Conservation (phyloP, 2,329 filamentous ascomycete genomes). For the Alternaria dauci region DNA sequence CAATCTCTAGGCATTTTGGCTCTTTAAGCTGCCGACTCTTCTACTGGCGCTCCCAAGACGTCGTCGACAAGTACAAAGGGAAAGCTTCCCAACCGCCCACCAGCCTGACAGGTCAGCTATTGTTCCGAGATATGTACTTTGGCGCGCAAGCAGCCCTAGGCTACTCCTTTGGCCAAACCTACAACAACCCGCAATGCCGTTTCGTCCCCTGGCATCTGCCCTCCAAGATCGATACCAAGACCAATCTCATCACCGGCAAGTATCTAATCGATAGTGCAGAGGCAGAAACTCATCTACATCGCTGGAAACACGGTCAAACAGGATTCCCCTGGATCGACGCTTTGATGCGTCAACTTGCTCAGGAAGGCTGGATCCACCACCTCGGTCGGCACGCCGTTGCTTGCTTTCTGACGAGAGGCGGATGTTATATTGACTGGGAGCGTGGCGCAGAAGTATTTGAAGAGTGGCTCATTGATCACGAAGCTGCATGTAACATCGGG, state of each 20-base stretch:
- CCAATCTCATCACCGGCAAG: conserved; percentile 62
- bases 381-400: conserved; percentile 79
- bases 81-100: conserved; percentile 67
- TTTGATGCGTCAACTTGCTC: conserved; percentile 75
- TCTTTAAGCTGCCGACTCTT: conserved; percentile 74
- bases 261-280: conserved; percentile 70
- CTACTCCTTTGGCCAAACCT: conserved; percentile 68
- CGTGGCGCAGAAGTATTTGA: conserved; percentile 80
- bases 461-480: conserved; percentile 78
- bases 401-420: conserved; percentile 80
- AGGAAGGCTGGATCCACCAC: conserved; percentile 83
- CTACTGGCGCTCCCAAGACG: conserved; percentile 74
- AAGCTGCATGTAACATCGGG: conserved; percentile 74
- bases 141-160: conserved; percentile 76
- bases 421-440: conserved; percentile 82
- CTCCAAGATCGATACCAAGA: conserved; percentile 60
- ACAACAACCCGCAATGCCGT: conserved; percentile 71
- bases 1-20: conserved; percentile 67
- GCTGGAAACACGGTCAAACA: conserved; percentile 74
- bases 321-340: conserved; percentile 85
- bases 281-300: conserved; percentile 71
- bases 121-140: conserved; percentile 87
- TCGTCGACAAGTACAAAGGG: conserved; percentile 66
- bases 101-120: conserved; percentile 74
- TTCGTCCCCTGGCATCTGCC: conserved; percentile 83